Percentiles rank a stretch among this genome's conserved stretches.
Evolutionary conservation across 2,329 filamentous ascomycete genomes (phyloP).

Genomic region (Neonectria coccinea): DNA sequence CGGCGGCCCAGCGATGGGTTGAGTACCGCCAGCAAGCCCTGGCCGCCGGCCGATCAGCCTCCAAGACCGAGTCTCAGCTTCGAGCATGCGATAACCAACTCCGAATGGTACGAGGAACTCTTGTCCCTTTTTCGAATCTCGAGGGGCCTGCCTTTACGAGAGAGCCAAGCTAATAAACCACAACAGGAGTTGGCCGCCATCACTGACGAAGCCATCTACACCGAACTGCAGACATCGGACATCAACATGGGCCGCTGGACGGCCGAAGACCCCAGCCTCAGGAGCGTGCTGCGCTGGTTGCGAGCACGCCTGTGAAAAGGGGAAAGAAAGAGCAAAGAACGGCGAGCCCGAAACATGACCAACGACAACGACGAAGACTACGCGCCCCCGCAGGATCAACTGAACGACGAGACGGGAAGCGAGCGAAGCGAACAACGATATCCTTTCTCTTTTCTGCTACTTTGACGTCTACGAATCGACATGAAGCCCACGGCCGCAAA

Average conservation of each 20-base stretch:
- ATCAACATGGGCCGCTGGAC: constrained; percentile 70
- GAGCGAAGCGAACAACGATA: constrained; percentile 32
- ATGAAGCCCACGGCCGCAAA: constrained; percentile 38
- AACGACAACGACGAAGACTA: constrained; percentile 16
- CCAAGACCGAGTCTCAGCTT: constrained; percentile 61
- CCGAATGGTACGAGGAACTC: constrained; percentile 60
- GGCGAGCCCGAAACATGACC: constrained; percentile 25
- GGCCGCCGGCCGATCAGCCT: constrained; percentile 61
- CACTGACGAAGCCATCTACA: constrained; percentile 70
- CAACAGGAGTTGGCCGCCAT: constrained; percentile 65
- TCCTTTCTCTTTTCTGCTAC: constrained; percentile 30
- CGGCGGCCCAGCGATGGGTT: constrained; percentile 70
- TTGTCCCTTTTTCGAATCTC: neutral
- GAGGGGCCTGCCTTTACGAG: neutral
- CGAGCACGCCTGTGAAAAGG: constrained; percentile 49
- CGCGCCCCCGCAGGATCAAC: constrained; percentile 1
- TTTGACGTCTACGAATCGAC: constrained; percentile 40
- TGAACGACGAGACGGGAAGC: constrained; percentile 33
- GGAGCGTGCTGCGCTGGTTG: constrained; percentile 70
- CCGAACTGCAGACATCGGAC: constrained; percentile 66
- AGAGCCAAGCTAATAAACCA: constrained; percentile 16
- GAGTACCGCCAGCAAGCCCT: constrained; percentile 65
- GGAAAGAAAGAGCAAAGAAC: constrained; percentile 25
- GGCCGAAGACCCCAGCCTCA: constrained; percentile 69
- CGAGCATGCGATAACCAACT: constrained; percentile 68